Conservation (phyloP, 2,329 filamentous ascomycete species). For the Neonectria ditissima region DNA sequence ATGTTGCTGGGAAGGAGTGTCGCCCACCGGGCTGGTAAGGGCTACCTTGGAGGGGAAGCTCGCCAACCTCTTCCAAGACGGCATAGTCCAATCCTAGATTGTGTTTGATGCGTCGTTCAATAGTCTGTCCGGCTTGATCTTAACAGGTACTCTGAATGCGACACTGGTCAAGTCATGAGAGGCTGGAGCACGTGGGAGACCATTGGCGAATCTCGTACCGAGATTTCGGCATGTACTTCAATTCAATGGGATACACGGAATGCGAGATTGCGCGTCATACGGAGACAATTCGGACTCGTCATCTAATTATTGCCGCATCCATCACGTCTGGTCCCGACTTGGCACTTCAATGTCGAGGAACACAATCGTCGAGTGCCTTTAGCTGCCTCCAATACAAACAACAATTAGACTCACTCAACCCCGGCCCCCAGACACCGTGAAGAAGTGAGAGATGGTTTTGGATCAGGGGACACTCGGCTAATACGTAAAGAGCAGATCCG, state of each 20-base stretch:
- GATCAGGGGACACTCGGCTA: neutral
- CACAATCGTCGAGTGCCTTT: neutral
- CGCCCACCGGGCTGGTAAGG: constrained; percentile 28
- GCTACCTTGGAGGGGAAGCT: constrained; percentile 28
- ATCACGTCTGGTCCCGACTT: neutral
- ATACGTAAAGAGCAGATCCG: constrained; percentile 15
- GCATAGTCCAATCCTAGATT: neutral
- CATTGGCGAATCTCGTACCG: neutral
- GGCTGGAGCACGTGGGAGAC: neutral
- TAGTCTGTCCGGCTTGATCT: neutral
- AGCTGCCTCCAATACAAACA: constrained; percentile 25
- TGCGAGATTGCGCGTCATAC: neutral
- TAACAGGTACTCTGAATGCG: neutral
- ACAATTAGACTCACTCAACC: neutral
- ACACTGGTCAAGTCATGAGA: neutral
- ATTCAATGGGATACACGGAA: neutral
- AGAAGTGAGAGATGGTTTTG: neutral
- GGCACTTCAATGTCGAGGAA: neutral
- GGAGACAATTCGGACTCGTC: neutral
- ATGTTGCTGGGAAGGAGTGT: constrained; percentile 19
- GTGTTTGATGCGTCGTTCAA: neutral
- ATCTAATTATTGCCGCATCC: neutral
- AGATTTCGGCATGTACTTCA: neutral
- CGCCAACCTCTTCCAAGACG: neutral
- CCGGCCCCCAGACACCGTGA: neutral